A percentile compares a stretch with the other conserved stretches of the same genome.
These are phyloP conservation scores for Elsinoe australis DNA, from an alignment of 2,329 filamentous ascomycete genomes.

Conservation along the genomic window DNA sequence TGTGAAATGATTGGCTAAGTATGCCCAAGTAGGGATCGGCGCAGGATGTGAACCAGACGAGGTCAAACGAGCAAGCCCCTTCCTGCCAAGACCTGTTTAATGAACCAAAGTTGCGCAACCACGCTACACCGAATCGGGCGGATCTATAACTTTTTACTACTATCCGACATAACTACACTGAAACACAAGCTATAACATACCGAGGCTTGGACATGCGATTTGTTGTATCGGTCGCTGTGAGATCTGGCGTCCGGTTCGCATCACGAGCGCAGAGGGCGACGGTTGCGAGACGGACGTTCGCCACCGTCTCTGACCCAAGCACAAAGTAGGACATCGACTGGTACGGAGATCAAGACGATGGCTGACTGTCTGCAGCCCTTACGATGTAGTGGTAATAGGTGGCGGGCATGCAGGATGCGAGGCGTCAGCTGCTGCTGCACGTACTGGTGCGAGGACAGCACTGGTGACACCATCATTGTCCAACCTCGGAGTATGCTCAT, in stretches of 20 bases:
- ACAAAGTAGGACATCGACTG: constrained; percentile 21
- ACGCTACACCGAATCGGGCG: not conserved
- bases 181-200: not conserved
- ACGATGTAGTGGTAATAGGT: constrained; percentile 91
- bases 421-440: constrained; percentile 82
- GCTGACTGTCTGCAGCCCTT: constrained; percentile 47
- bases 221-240: constrained; percentile 11
- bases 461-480: constrained; percentile 81
- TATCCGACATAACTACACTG: not conserved
- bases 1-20: no score
- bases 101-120: no score
- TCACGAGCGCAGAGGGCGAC: constrained; percentile 39
- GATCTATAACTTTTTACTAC: not conserved
- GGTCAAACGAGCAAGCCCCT: no score
- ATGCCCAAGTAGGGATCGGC: no score
- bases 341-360: not conserved
- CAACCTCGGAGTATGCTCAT: constrained; percentile 90
- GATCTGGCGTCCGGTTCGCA: constrained; percentile 32
- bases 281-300: constrained; percentile 35
- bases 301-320: constrained; percentile 36
- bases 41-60: no score
- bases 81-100: not conserved
- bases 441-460: constrained; percentile 79
- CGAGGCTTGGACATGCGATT: constrained; percentile 16
- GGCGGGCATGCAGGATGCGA: constrained; percentile 94